Base-by-base conservation (phyloP, 176 grass and related monocot genomes). In the Oryza australiensis region DNA sequence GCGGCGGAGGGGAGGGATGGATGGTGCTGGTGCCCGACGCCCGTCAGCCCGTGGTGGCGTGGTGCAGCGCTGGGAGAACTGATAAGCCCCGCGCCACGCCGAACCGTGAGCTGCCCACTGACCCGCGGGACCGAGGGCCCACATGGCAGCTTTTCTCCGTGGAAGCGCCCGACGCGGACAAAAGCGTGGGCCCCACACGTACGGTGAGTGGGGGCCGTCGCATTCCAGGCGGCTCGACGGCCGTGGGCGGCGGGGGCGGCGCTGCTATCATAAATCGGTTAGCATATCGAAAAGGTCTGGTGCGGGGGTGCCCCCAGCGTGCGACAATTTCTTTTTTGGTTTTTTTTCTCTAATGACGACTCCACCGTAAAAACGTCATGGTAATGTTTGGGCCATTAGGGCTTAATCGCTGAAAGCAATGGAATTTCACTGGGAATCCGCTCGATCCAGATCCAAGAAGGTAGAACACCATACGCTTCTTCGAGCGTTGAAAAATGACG, bases 141-240 rank as follows among this genome's bases (percentile, higher is more conserved):
- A 43, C 41, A 10, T 43, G 41, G 11, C 41, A 43, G 41, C 41
- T 43, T 13, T 14, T 14, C 43, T 2, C 13, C 43, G 43, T 46
- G 43, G 0, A 15, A 14, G 43, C 43, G 43, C 82, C 82, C 55
- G 85, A 86, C 77, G 70, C 62, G 84, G 62, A 81, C 77, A 81
- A 75, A 81, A 14, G 7, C 6, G 23, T 18, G 55, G 22, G 7
- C 2, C 20, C 26, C 57, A 48, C 40, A 12, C 34, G 22, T 30
- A 15, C 28, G 45, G 35, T 51, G 28, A 24, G 28, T 46, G 43
- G 13, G 43, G 13, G 43, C 43, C 43, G 4, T 46, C 42, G 0
- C 42, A 43, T 43, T 43, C 42, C 12, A 3, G 11, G 11, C 42
- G 2, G 42, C 42, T 43, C 42, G 14, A 18, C 1, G 0, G 16